Conservation (phyloP, 2,329 filamentous ascomycete species). For the Chrysoporthe puriensis region DNA sequence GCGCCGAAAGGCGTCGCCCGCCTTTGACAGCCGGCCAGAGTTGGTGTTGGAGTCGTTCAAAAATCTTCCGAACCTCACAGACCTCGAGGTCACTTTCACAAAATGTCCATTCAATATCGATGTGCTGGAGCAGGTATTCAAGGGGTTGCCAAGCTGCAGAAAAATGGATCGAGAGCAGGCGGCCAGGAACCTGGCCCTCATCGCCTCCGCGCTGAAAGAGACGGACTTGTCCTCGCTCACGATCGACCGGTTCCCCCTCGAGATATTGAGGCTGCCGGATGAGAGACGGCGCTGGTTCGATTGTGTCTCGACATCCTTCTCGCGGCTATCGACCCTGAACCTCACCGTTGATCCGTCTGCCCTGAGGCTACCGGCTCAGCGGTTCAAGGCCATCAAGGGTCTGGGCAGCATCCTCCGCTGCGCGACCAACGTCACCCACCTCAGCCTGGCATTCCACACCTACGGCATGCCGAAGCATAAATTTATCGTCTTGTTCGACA, state of each 20-base stretch:
- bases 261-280: constrained; percentile 43
- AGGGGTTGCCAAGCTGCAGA: constrained; percentile 42
- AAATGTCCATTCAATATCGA: constrained; percentile 45
- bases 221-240: constrained; percentile 43
- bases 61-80: constrained; percentile 43
- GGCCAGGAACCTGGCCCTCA: constrained; percentile 44
- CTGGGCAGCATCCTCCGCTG: constrained; percentile 48
- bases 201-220: constrained; percentile 44
- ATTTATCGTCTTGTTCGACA: constrained; percentile 46
- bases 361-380: constrained; percentile 41
- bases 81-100: constrained; percentile 47
- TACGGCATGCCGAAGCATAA: constrained; percentile 45
- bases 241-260: constrained; percentile 49
- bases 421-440: constrained; percentile 41
- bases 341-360: constrained; percentile 46
- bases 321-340: constrained; percentile 44
- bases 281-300: constrained; percentile 48
- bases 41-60: constrained; percentile 45
- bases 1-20: constrained; percentile 39
- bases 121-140: constrained; percentile 43
- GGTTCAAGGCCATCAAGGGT: constrained; percentile 47
- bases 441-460: constrained; percentile 48
- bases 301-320: constrained; percentile 43
- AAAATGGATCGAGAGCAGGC: constrained; percentile 44
- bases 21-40: constrained; percentile 42